phyloP scores from a whole-genome alignment of 345 rosid species.

The Theobroma cacao region DNA sequence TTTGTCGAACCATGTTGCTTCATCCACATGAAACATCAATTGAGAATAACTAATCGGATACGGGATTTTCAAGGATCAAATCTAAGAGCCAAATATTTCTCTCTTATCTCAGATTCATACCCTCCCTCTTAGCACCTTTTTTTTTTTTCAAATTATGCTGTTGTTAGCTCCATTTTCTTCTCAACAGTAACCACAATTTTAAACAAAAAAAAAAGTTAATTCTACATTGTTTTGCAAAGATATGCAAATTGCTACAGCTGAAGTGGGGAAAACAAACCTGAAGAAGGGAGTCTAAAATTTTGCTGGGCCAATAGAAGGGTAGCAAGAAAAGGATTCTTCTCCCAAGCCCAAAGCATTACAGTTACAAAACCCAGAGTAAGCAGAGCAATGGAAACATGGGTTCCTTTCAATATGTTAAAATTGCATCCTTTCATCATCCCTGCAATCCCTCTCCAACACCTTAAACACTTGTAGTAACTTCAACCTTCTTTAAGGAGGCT shows the following conservation, averaged over 20 bases:
- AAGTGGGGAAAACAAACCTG: constrained; percentile 39
- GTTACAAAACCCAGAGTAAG: constrained; percentile 31
- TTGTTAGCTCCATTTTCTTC: not conserved
- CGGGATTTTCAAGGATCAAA: not conserved
- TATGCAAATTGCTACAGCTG: not conserved
- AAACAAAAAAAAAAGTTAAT: not conserved
- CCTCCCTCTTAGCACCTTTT: not conserved
- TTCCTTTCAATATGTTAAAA: constrained; percentile 31
- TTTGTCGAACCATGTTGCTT: not conserved
- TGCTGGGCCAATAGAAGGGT: constrained; percentile 32
- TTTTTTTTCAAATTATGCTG: not conserved
- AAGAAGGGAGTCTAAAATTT: constrained; percentile 32
- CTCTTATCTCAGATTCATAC: not conserved
- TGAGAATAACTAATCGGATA: not conserved
- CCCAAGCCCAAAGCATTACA: constrained; percentile 43
- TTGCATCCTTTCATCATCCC: constrained; percentile 47
- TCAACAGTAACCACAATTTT: not conserved
- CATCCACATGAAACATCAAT: not conserved
- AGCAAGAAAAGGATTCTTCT: constrained; percentile 41
- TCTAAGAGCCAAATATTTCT: not conserved
- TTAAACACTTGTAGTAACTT: not conserved
- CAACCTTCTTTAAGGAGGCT: not conserved
- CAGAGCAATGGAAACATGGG: constrained; percentile 32
- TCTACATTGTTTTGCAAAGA: not conserved
- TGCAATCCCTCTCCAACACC: not conserved